phyloP scores from a whole-genome alignment of 768 basidiomycete species.

The Cyclocybe cylindracea region DNA sequence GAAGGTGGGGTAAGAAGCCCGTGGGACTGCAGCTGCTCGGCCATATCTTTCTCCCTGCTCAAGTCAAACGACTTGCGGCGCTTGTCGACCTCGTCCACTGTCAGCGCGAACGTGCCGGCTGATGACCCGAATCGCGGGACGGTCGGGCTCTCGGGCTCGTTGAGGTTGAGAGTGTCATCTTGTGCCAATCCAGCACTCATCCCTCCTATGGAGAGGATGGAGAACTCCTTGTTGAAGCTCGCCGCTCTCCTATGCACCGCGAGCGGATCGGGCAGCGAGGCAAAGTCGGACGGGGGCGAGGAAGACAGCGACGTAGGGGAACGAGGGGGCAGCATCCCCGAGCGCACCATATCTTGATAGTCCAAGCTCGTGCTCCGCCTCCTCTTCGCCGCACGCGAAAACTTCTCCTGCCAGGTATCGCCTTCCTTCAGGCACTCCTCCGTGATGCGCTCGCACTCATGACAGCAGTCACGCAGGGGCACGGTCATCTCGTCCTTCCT shows the following conservation, averaged over 20 bases:
- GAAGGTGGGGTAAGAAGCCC: conserved; percentile 10
- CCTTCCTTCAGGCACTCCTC: conserved; percentile 58
- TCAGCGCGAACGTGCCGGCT: conserved; percentile 38
- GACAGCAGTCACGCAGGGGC: conserved; percentile 73
- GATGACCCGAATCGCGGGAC: not conserved
- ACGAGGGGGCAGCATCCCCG: not conserved
- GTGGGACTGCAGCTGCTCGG: conserved; percentile 11
- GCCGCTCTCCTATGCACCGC: conserved; percentile 1
- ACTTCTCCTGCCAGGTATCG: conserved; percentile 62
- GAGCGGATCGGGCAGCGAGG: conserved; percentile 3
- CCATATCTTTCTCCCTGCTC: conserved; percentile 5
- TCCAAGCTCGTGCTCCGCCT: conserved; percentile 51
- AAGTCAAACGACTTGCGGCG: conserved; percentile 48
- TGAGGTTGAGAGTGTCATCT: not conserved
- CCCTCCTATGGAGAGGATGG: conserved; percentile 7
- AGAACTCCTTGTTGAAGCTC: conserved; percentile 8
- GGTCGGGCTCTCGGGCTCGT: no score
- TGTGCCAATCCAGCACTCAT: not conserved
- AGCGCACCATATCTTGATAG: conserved; percentile 9
- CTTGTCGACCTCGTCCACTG: conserved; percentile 67
- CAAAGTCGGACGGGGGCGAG: conserved; percentile 1
- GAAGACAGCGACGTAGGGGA: not conserved
- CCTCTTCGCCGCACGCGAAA: conserved; percentile 61
- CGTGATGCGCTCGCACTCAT: conserved; percentile 57
- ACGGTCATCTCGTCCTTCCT: conserved; percentile 47